A percentile compares a stretch with the other conserved stretches of the same genome.
Conservation (phyloP, 768 basidiomycete genomes). For the Russula compacta region DNA sequence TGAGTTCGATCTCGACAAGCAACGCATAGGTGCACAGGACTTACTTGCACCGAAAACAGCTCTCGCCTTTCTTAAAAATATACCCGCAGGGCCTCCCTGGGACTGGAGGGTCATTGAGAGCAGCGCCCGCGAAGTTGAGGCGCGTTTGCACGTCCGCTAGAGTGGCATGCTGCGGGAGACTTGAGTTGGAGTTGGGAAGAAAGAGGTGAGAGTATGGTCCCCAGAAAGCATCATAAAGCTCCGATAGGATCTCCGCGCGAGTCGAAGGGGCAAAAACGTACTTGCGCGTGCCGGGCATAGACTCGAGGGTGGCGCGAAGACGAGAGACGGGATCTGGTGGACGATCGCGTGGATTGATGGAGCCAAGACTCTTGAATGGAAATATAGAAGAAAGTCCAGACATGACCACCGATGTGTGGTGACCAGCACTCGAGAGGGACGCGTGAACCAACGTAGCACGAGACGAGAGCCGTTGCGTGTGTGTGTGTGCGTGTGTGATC, state of each 20-base stretch:
- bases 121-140: conserved; percentile 46
- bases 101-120: conserved; percentile 46
- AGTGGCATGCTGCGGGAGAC: conserved; percentile 52
- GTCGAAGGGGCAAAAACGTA: conserved; percentile 66
- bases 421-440: conserved; percentile 1
- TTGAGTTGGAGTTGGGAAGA: conserved; percentile 53
- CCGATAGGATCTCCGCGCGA: conserved; percentile 72
- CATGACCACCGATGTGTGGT: conserved; percentile 24
- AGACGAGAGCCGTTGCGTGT: not conserved
- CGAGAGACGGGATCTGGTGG: conserved; percentile 58
- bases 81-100: conserved; percentile 76
- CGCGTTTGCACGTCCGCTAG: conserved; percentile 64
- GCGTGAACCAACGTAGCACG: not conserved
- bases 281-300: conserved; percentile 72
- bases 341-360: conserved; percentile 48
- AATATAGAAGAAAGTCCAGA: conserved; percentile 38
- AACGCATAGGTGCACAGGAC: conserved; percentile 25
- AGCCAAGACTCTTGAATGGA: conserved; percentile 41
- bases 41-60: conserved; percentile 91
- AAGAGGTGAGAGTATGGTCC: conserved; percentile 66
- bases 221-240: conserved; percentile 78
- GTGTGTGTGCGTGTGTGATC: not conserved
- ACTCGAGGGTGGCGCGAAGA: conserved; percentile 68
- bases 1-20: not conserved
- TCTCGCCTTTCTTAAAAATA: conserved; percentile 86